Percentiles rank a stretch among this genome's conserved stretches.
phyloP scores from a whole-genome alignment of 1,284 basidiomycete species.

The Rhizoctonia solani region DNA sequence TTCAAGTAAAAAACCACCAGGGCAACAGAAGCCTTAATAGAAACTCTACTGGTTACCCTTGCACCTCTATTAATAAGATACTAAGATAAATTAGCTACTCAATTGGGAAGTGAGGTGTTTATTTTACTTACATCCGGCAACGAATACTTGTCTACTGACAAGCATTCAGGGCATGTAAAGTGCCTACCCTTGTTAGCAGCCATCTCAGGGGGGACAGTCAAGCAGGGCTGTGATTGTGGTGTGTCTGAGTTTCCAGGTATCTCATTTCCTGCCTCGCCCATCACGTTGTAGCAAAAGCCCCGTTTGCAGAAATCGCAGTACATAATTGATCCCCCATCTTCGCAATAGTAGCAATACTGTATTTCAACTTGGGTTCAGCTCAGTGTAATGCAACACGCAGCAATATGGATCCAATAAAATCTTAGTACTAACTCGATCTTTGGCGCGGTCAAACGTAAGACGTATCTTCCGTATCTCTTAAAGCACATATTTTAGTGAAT shows the following conservation, averaged over 20 bases:
- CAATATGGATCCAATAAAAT: background rate
- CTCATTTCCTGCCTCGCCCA: background rate
- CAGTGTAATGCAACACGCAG: background rate
- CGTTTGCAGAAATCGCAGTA: background rate
- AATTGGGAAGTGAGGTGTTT: background rate
- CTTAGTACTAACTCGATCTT: background rate
- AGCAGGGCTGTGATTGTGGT: background rate
- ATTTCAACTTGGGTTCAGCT: background rate
- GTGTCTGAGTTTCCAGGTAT: background rate
- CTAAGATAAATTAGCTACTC: background rate
- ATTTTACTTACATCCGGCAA: background rate
- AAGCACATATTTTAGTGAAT: background rate
- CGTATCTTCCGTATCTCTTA: too few species aligned
- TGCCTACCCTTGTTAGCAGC: background rate
- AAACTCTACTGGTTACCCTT: background rate
- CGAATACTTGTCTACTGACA: background rate
- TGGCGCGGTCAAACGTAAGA: background rate
- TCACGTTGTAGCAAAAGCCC: background rate
- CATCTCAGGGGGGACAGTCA: background rate
- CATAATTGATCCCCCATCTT: background rate
- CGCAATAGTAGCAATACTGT: slow-evolving; percentile 7
- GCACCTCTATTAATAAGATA: slow-evolving; percentile 13
- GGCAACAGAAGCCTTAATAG: background rate
- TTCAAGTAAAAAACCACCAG: slow-evolving; percentile 1
- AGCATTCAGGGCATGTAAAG: slow-evolving; percentile 2